Evolutionary conservation across 106 monocot genomes (phyloP), one percentile per base, ranked within the genome.

Genomic region (Allium fistulosum): DNA sequence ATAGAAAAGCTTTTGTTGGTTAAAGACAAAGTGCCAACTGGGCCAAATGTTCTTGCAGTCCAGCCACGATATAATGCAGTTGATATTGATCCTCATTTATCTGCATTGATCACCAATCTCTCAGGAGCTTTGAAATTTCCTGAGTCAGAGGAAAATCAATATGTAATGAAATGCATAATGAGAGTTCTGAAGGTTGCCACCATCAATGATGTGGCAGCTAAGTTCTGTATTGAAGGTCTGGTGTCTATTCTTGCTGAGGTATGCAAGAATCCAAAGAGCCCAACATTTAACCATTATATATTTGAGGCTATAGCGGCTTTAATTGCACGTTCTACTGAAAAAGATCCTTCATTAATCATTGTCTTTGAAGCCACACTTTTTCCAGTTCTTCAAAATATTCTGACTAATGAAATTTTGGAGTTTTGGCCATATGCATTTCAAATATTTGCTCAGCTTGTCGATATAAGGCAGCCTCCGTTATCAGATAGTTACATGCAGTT

Each of bases 351-450:
- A 28, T 26, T 93, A 16, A 71, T 99, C 46, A 46, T 57, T 13
- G 61, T 80, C 10, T 89, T 93, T 69, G 93, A 99, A 75, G 73
- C 70, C 10, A 83, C 69, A 48, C 79, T 99, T 22, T 99, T 99
- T 79, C 99, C 93, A 8, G 99, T 87, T 48, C 84, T 99, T 11
- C 77, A 93, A 72, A 90, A 62, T 63, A 99, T 99, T 28, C 60
- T 99, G 63, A 79, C 71, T 9, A 80, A 90, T 58, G 93, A 99
- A 61, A 83, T 99, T 9, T 69, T 87, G 4, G 99, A 99, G 77
- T 99, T 99, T 71, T 93, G 93, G 99, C 90, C 99, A 17, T 99
- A 93, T 74, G 81, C 93, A 4, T 99, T 99, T 64, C 99, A 99
- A 79, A 87, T 99, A 47, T 99, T 99, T 74, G 82, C 99, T 47